Evolutionary conservation across 192 early-diverging fungal genomes (phyloP).

Genomic region (Rhizoclosmatium sp.): DNA sequence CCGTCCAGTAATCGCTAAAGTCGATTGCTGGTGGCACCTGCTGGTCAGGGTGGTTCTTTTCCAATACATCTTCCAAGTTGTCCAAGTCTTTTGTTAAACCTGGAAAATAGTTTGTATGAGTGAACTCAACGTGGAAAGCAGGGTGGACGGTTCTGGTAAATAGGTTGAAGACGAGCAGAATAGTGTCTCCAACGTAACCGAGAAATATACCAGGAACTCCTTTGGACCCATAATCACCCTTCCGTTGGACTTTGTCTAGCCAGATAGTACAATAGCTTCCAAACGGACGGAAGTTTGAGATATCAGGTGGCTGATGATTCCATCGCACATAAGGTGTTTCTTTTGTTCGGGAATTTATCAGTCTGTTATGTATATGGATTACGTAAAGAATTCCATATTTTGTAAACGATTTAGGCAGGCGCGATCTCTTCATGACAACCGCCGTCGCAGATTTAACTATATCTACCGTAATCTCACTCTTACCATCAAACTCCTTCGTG

Average conservation of each 20-base stretch:
- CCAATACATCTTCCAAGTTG: neutral
- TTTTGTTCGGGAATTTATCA: conserved; percentile 9
- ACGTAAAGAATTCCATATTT: neutral
- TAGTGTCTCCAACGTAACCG: neutral
- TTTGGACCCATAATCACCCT: neutral
- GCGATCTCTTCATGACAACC: neutral
- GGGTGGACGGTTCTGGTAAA: neutral
- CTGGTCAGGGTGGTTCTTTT: neutral
- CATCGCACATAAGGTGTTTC: conserved; percentile 9
- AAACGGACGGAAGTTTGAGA: neutral
- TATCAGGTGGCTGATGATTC: neutral
- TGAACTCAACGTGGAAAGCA: conserved; percentile 14
- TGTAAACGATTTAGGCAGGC: neutral
- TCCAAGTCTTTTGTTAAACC: conserved; percentile 10
- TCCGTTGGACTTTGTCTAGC: conserved; percentile 10
- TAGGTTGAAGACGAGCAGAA: conserved; percentile 1
- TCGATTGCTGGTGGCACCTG: neutral
- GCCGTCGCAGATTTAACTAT: neutral
- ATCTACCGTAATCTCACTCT: neutral
- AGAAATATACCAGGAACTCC: conserved; percentile 12
- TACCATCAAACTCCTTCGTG: conserved; percentile 15
- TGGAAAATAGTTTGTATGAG: conserved; percentile 10
- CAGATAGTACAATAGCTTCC: conserved; percentile 11
- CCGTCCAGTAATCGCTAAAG: neutral
- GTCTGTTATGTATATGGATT: neutral